Conservation (phyloP, 2,329 filamentous ascomycete genomes). For the Byssochlamys sp. region DNA sequence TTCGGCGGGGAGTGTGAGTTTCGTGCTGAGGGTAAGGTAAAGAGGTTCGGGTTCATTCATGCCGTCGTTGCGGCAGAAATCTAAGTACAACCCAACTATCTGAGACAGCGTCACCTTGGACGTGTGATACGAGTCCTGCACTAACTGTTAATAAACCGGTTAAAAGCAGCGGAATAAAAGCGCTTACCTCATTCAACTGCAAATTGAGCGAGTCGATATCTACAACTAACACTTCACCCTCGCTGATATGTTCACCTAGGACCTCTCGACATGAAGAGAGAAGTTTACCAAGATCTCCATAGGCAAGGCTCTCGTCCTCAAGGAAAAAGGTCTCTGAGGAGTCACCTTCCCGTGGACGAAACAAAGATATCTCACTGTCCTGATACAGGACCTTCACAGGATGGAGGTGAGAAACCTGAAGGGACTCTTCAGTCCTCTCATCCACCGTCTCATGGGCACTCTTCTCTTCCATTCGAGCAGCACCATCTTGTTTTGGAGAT, state of each 20-base stretch:
- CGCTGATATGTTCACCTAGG: conserved; percentile 45
- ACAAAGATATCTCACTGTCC: conserved; percentile 48
- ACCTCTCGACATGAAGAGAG: conserved; percentile 48
- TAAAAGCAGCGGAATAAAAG: not conserved
- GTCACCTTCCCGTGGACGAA: conserved; percentile 46
- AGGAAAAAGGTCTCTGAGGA: conserved; percentile 49
- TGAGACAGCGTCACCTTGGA: conserved; percentile 45
- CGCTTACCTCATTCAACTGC: conserved; percentile 48
- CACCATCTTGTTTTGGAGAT: conserved; percentile 4
- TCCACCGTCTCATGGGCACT: conserved; percentile 3
- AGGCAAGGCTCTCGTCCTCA: conserved; percentile 46
- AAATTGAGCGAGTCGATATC: conserved; percentile 47
- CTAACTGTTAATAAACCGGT: conserved; percentile 16
- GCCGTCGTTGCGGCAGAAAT: conserved; percentile 51
- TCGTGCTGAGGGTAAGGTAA: conserved; percentile 48
- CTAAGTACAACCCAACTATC: conserved; percentile 51
- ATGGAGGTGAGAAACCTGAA: conserved; percentile 21
- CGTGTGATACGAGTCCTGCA: conserved; percentile 41
- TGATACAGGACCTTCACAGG: conserved; percentile 48
- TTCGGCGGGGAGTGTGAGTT: conserved; percentile 45
- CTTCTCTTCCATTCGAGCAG: conserved; percentile 3
- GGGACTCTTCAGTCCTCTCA: conserved; percentile 1
- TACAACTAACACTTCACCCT: conserved; percentile 50
- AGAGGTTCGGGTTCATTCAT: conserved; percentile 44
- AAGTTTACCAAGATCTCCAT: conserved; percentile 45